Percentiles rank a stretch among this genome's conserved stretches.
These are phyloP conservation scores for Chloropicon primus DNA, from an alignment of 139 green algal species.

Conservation along the genomic window DNA sequence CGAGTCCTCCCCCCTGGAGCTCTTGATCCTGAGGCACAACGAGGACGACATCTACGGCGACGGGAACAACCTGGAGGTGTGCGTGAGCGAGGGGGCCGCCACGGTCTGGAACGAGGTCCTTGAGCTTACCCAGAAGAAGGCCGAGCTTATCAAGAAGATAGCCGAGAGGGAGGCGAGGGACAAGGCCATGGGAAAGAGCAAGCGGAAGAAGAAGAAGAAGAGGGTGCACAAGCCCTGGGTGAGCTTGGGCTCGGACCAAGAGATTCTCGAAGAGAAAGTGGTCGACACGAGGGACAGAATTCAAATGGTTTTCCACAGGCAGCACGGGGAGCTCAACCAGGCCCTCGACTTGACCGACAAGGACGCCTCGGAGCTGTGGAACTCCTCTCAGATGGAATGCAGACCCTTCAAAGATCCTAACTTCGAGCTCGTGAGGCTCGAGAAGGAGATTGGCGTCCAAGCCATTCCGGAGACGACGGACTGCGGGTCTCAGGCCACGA, in stretches of 20 bases:
- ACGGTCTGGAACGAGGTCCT: not conserved
- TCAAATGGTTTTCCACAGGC: constrained; percentile 25
- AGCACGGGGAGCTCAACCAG: constrained; percentile 37
- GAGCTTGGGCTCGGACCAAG: constrained; percentile 23
- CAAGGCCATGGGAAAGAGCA: constrained; percentile 1
- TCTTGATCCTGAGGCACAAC: constrained; percentile 41
- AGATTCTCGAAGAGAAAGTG: constrained; percentile 38
- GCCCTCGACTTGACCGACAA: constrained; percentile 39
- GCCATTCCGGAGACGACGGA: constrained; percentile 22
- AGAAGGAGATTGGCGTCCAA: constrained; percentile 29
- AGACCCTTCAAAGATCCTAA: constrained; percentile 57
- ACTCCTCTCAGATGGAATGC: constrained; percentile 50
- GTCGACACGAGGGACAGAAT: constrained; percentile 16
- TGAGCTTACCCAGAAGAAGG: not conserved
- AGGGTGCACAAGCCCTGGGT: constrained; percentile 18
- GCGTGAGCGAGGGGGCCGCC: constrained; percentile 5
- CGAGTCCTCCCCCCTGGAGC: constrained; percentile 39
- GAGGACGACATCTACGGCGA: constrained; percentile 64
- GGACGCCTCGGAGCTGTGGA: constrained; percentile 59
- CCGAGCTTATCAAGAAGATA: not conserved
- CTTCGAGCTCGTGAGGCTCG: constrained; percentile 39
- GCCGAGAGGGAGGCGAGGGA: constrained; percentile 1
- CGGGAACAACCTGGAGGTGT: constrained; percentile 66
- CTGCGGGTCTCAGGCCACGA: constrained; percentile 42
- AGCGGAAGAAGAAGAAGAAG: constrained; percentile 15